Conservation (phyloP, 2,329 filamentous ascomycete genomes). For the Alternaria rosae region DNA sequence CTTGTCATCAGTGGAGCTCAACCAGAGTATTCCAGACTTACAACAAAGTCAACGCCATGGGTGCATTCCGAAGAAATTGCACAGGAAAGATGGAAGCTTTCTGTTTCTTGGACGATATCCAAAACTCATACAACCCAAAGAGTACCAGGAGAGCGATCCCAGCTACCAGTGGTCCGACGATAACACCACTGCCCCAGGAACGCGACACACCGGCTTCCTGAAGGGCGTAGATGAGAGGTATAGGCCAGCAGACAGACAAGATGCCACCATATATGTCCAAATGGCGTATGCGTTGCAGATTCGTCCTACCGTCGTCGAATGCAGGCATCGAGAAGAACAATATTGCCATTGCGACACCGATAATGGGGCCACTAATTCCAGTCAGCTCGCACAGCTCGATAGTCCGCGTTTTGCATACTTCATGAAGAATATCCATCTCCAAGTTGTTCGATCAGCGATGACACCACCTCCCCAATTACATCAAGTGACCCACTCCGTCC, state of each 20-base stretch:
- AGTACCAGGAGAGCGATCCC: constrained; percentile 33
- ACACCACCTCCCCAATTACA: too few relatives aligned
- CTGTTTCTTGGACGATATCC: constrained; percentile 34
- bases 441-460: constrained; percentile 51
- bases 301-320: constrained; percentile 34
- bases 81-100: constrained; percentile 40
- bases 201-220: constrained; percentile 40
- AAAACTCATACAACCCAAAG: constrained; percentile 39
- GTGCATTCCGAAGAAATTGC: constrained; percentile 33
- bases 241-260: constrained; percentile 40
- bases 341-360: constrained; percentile 28
- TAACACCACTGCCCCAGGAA: constrained; percentile 36
- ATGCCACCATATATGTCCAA: constrained; percentile 41
- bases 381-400: constrained; percentile 1
- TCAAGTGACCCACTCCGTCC: too few relatives aligned
- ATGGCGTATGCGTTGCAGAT: constrained; percentile 32
- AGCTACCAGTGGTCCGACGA: constrained; percentile 39
- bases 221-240: constrained; percentile 43
- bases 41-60: constrained; percentile 32
- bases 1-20: background rate
- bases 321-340: constrained; percentile 40
- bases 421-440: constrained; percentile 59
- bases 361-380: constrained; percentile 31
- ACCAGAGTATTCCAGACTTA: constrained; percentile 12
- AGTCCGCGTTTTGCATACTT: constrained; percentile 47